These are phyloP conservation scores for Wolfiporia cocos DNA, from an alignment of 1,284 basidiomycete genomes.

Conservation along the genomic window DNA sequence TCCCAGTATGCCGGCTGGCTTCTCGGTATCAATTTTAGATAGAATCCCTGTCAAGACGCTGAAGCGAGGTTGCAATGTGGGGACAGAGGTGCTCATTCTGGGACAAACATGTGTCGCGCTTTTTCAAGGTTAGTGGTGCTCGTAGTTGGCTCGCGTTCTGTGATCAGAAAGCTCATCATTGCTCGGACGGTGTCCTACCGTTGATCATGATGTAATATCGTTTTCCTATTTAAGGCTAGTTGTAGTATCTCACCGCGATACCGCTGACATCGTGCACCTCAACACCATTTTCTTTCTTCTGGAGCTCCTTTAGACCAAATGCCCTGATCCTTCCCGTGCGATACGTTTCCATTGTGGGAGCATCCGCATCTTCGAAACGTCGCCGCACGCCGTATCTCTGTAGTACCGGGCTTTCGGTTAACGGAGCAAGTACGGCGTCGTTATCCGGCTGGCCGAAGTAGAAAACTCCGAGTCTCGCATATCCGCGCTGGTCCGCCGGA, in stretches of 20 bases:
- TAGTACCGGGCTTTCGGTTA: slow-evolving; percentile 33
- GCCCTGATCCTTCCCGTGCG: slow-evolving; percentile 27
- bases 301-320: slow-evolving; percentile 28
- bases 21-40: too few relatives aligned
- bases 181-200: too few relatives aligned
- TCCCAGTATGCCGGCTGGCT: too few relatives aligned
- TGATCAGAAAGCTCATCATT: too few relatives aligned
- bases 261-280: slow-evolving; percentile 40
- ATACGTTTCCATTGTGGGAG: slow-evolving; percentile 32
- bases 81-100: too few relatives aligned
- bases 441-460: slow-evolving; percentile 33
- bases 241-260: slow-evolving; percentile 38
- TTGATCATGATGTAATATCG: too few relatives aligned
- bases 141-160: too few relatives aligned
- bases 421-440: slow-evolving; percentile 30
- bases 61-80: too few relatives aligned
- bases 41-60: too few relatives aligned
- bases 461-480: slow-evolving; percentile 44
- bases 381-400: slow-evolving; percentile 26
- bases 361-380: slow-evolving; percentile 24
- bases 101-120: too few relatives aligned
- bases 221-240: slow-evolving; percentile 19
- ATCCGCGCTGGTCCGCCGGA: slow-evolving; percentile 39
- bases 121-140: too few relatives aligned
- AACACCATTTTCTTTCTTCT: slow-evolving; percentile 29